Conservation (phyloP, 345 rosid genomes). For the Euphorbia pulcherrima region DNA sequence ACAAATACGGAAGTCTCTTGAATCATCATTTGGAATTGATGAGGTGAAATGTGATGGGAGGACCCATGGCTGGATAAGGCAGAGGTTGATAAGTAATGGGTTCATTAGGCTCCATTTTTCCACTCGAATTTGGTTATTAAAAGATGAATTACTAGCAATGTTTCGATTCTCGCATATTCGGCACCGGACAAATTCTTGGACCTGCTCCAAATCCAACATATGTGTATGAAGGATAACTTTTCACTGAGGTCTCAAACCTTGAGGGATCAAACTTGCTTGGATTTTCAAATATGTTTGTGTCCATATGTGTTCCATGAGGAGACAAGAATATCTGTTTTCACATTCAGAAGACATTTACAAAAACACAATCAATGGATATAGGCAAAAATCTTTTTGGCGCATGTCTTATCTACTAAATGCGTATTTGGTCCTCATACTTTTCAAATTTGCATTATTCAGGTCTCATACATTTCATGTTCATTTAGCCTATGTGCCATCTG, state of each 20-base stretch:
- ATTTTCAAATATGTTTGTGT: neutral
- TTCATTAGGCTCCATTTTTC: neutral
- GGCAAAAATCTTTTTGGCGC: too few species aligned
- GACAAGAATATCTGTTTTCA: neutral
- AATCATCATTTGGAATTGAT: too few species aligned
- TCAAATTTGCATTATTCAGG: too few species aligned
- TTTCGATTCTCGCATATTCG: slow-evolving; percentile 10
- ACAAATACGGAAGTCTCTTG: too few species aligned
- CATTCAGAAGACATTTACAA: too few species aligned
- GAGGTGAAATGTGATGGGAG: neutral
- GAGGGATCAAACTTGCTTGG: slow-evolving; percentile 9
- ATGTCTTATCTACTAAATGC: too few species aligned
- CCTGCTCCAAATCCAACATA: slow-evolving; percentile 12
- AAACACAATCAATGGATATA: too few species aligned
- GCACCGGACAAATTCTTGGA: slow-evolving; percentile 5
- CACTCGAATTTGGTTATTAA: neutral
- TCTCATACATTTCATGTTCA: too few species aligned
- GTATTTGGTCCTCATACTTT: too few species aligned
- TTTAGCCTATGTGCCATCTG: too few species aligned
- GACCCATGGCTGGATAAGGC: slow-evolving; percentile 9
- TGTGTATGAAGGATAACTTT: neutral
- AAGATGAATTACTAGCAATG: neutral
- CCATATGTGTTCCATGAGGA: neutral
- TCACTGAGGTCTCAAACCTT: neutral
- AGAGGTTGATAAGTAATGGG: neutral